Percentiles rank a stretch among this genome's conserved stretches.
These are phyloP conservation scores for Aspergillus brunneoviolaceus DNA, from an alignment of 2,329 filamentous ascomycete genomes.

Conservation along the genomic window DNA sequence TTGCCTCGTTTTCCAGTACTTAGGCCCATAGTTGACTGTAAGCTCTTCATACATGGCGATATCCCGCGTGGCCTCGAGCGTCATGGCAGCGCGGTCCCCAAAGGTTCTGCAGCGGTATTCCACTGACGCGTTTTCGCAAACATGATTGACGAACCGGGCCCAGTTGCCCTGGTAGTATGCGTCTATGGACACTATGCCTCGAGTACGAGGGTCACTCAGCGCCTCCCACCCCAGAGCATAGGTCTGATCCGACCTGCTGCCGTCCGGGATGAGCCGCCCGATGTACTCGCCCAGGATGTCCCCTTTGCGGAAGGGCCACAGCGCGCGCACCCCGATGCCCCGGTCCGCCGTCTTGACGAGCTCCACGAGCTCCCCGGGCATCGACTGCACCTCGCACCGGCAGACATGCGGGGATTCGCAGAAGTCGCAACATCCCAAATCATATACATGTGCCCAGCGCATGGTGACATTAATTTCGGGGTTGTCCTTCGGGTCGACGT, in stretches of 20 bases:
- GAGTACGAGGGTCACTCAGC: background rate
- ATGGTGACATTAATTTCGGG: slow-evolving; percentile 12
- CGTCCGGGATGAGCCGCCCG: slow-evolving; percentile 21
- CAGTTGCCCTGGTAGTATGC: slow-evolving; percentile 31
- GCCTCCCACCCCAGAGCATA: slow-evolving; percentile 21
- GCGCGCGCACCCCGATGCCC: slow-evolving; percentile 33
- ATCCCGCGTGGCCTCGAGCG: slow-evolving; percentile 23
- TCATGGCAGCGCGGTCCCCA: slow-evolving; percentile 23
- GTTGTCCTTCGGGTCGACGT: background rate
- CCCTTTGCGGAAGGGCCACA: slow-evolving; percentile 24
- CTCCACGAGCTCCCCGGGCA: slow-evolving; percentile 33
- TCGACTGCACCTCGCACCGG: slow-evolving; percentile 20
- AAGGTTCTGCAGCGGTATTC: slow-evolving; percentile 19
- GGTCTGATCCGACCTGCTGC: slow-evolving; percentile 8
- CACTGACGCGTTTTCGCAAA: slow-evolving; percentile 28
- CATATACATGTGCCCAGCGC: slow-evolving; percentile 12
- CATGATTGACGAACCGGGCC: slow-evolving; percentile 39
- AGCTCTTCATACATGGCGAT: slow-evolving; percentile 35
- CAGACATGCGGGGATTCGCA: slow-evolving; percentile 20
- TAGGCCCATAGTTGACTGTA: slow-evolving; percentile 33
- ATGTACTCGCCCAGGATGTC: slow-evolving; percentile 21
- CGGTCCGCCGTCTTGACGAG: slow-evolving; percentile 26
- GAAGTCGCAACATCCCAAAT: slow-evolving; percentile 17
- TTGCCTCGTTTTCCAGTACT: slow-evolving; percentile 26
- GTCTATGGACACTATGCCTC: slow-evolving; percentile 11